phyloP scores from a whole-genome alignment of 108 stramenopile species.

The Conticribra weissflogii region DNA sequence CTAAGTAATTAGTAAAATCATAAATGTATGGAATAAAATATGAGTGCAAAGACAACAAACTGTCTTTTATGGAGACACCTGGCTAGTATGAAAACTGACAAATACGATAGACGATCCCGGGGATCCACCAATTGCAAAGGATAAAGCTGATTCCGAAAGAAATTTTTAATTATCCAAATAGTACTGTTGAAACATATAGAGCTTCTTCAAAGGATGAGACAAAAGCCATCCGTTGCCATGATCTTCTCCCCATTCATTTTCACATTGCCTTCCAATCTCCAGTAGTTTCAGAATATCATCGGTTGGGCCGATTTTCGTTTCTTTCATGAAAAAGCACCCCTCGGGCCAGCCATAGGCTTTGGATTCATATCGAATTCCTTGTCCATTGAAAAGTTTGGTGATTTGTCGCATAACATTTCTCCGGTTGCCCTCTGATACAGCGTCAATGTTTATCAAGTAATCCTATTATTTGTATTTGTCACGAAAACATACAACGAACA shows the following conservation, averaged over 20 bases:
- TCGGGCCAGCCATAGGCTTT: conserved; percentile 63
- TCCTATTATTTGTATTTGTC: no score
- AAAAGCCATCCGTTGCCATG: conserved; percentile 83
- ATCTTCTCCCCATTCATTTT: conserved; percentile 71
- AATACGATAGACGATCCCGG: no score
- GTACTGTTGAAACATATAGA: conserved; percentile 75
- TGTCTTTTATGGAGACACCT: no score
- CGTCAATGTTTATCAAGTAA: conserved; percentile 35
- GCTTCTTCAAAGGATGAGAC: conserved; percentile 71
- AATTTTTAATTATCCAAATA: conserved; percentile 52
- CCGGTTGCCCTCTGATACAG: conserved; percentile 49
- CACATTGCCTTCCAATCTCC: conserved; percentile 56
- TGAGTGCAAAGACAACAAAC: no score
- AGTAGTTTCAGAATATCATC: conserved; percentile 63
- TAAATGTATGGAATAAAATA: no score
- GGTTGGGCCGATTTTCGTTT: conserved; percentile 47
- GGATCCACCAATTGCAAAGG: no score
- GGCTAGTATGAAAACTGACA: no score
- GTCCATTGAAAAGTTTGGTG: conserved; percentile 57
- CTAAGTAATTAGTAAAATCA: no score
- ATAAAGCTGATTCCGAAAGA: no score
- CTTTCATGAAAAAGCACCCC: conserved; percentile 57
- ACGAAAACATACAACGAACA: no score
- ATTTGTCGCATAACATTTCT: conserved; percentile 68
- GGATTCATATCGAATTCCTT: conserved; percentile 70